phyloP scores from a whole-genome alignment of 352 stramenopile genomes.

The Phytophthora ramorum region DNA sequence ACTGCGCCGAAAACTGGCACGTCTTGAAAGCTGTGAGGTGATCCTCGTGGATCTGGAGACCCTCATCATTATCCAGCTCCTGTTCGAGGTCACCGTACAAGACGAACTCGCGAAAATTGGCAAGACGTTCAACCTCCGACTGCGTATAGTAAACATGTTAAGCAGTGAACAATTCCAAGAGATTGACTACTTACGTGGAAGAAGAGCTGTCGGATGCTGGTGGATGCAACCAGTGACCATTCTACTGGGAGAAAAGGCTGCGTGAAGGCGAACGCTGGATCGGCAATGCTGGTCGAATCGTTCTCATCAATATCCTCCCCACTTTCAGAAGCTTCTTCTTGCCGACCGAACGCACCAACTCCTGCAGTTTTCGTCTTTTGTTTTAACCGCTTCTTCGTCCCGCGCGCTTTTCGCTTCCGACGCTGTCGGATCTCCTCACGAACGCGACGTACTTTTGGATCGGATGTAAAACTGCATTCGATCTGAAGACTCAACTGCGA shows the following conservation, averaged over 20 bases:
- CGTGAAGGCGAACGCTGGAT: conserved; percentile 68
- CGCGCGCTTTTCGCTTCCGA: conserved; percentile 6
- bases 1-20: conserved; percentile 72
- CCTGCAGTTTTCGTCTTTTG: neutral
- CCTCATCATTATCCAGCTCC: conserved; percentile 60
- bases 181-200: conserved; percentile 47
- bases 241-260: conserved; percentile 57
- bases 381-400: neutral
- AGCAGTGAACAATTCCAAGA: neutral
- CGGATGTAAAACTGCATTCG: conserved; percentile 37
- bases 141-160: conserved; percentile 18
- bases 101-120: conserved; percentile 57
- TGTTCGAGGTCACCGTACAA: conserved; percentile 57
- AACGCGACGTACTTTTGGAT: conserved; percentile 37
- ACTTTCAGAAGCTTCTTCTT: conserved; percentile 9
- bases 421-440: conserved; percentile 21
- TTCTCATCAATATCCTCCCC: conserved; percentile 7
- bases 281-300: conserved; percentile 25
- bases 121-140: conserved; percentile 62
- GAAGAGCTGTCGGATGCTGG: conserved; percentile 70
- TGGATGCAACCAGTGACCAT: conserved; percentile 62
- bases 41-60: conserved; percentile 58
- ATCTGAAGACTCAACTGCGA: conserved; percentile 49
- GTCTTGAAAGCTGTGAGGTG: conserved; percentile 59
- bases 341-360: neutral